A percentile compares a stretch with the other conserved stretches of the same genome.
Conservation (phyloP, 768 basidiomycete genomes). For the Russula olivacea region DNA sequence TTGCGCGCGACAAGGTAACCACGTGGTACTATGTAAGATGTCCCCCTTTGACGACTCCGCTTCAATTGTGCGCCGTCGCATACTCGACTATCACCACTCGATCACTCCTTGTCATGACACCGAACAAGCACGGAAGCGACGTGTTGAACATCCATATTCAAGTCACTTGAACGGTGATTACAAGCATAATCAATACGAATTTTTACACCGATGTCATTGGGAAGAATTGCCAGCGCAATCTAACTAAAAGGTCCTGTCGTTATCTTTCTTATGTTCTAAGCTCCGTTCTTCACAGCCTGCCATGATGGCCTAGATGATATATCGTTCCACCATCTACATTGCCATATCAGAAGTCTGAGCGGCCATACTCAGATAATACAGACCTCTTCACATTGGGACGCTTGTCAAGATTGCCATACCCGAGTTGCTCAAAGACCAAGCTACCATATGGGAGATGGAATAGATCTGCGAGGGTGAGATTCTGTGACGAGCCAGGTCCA, state of each 20-base stretch:
- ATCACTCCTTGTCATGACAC: not conserved
- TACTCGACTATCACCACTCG: not conserved
- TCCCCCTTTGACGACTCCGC: too few species aligned
- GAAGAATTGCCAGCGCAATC: not conserved
- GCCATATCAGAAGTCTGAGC: not conserved
- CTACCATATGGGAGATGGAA: slow-evolving; percentile 9
- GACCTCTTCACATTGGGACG: slow-evolving; percentile 14
- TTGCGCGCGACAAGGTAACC: too few species aligned
- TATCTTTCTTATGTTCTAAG: slow-evolving; percentile 3
- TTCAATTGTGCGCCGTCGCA: too few species aligned
- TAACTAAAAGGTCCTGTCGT: not conserved
- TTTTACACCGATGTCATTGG: not conserved
- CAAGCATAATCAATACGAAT: not conserved
- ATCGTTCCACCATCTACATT: slow-evolving; percentile 18
- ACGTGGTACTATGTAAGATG: too few species aligned
- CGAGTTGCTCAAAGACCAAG: not conserved
- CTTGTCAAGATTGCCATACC: not conserved
- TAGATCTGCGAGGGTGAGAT: slow-evolving; percentile 15
- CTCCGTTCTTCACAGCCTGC: slow-evolving; percentile 10
- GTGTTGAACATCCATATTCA: not conserved
- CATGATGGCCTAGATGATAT: slow-evolving; percentile 10
- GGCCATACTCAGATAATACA: not conserved
- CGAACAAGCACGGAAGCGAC: not conserved
- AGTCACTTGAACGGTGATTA: not conserved
- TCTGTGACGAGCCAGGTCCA: not conserved